A percentile compares a stretch with the other conserved stretches of the same genome.
Conservation (phyloP, 1,139 yeast species). For the Candida buenavistaensis region DNA sequence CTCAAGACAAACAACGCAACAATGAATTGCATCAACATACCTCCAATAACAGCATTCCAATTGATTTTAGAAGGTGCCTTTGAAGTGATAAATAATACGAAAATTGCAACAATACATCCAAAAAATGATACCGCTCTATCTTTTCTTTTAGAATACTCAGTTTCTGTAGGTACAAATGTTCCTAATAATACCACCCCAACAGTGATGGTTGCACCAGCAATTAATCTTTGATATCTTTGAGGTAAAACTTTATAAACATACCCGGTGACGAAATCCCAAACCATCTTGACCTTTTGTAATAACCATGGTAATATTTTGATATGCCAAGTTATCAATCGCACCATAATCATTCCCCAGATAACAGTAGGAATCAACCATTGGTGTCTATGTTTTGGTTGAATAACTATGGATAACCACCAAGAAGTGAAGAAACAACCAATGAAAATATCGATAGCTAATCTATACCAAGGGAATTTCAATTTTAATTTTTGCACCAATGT, state of each 20-base stretch:
- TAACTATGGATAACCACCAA: conserved; percentile 65
- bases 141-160: conserved; percentile 44
- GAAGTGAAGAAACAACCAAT: conserved; percentile 55
- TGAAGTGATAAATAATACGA: conserved; percentile 48
- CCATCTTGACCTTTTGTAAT: conserved; percentile 23
- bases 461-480: conserved; percentile 23
- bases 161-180: conserved; percentile 56
- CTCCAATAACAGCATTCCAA: conserved; percentile 66
- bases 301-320: conserved; percentile 39
- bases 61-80: conserved; percentile 45
- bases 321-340: conserved; percentile 56
- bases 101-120: conserved; percentile 53
- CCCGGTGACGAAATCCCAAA: conserved; percentile 45
- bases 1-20: conserved; percentile 63
- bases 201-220: conserved; percentile 47
- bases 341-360: conserved; percentile 54
- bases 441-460: conserved; percentile 29
- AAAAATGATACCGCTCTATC: conserved; percentile 64
- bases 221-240: conserved; percentile 37
- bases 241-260: conserved; percentile 40
- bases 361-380: conserved; percentile 67
- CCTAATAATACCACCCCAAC: conserved; percentile 53
- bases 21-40: conserved; percentile 62
- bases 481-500: conserved; percentile 17
- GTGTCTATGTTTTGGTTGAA: conserved; percentile 52